Conservation (phyloP, 148 eudicot genomes). For the Cornus controversa region DNA sequence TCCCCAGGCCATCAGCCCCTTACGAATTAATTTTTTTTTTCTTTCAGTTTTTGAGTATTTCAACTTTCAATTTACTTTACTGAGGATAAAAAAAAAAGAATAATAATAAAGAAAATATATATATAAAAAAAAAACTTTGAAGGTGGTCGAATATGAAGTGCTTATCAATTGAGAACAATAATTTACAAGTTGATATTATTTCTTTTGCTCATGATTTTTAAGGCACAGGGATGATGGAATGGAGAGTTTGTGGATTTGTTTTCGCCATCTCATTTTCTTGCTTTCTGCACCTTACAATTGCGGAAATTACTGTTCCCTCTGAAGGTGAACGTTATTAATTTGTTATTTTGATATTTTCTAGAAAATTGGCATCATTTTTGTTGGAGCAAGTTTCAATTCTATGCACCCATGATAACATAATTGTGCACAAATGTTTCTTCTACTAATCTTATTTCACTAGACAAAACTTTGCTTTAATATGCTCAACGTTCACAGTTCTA, state of each 20-base stretch:
- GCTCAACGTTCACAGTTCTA: neutral
- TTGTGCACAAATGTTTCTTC: neutral
- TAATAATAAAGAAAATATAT: no score
- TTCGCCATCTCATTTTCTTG: conserved; percentile 22
- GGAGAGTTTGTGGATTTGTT: conserved; percentile 11
- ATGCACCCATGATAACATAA: no score
- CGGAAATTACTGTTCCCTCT: conserved; percentile 48
- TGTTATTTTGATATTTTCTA: neutral
- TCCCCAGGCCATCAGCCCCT: no score
- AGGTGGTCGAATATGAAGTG: neutral
- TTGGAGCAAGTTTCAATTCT: neutral
- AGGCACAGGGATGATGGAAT: conserved; percentile 19
- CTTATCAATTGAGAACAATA: neutral
- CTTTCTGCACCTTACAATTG: conserved; percentile 25
- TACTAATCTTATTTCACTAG: neutral
- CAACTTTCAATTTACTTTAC: no score
- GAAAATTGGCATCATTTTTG: neutral
- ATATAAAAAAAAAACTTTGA: no score
- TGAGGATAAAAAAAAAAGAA: no score
- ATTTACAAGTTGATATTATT: neutral
- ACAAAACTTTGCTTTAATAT: neutral
- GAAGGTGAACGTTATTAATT: conserved; percentile 40
- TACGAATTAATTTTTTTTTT: no score
- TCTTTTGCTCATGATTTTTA: conserved; percentile 2
- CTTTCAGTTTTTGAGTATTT: neutral